A percentile compares a stretch with the other conserved stretches of the same genome.
These are phyloP conservation scores for Geranomyces variabilis DNA, from an alignment of 192 early-diverging fungal species.

Conservation along the genomic window DNA sequence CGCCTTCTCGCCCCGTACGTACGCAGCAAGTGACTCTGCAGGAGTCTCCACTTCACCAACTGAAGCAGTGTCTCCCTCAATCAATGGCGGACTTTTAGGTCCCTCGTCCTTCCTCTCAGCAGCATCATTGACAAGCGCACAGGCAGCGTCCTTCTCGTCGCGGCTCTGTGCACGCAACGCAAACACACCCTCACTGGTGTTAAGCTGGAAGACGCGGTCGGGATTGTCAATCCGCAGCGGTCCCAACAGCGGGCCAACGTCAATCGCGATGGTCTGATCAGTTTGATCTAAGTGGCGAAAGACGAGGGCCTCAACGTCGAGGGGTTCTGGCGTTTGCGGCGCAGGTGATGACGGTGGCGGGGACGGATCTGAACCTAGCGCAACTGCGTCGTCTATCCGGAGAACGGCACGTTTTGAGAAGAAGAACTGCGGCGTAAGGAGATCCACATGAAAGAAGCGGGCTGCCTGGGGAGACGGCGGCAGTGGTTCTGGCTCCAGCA, in stretches of 20 bases:
- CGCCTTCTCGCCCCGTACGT: too few species aligned
- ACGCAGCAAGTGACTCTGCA: too few species aligned
- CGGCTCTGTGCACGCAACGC: constrained; percentile 1
- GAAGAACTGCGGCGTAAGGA: constrained; percentile 24
- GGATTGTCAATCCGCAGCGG: constrained; percentile 1
- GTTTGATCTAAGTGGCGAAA: neutral
- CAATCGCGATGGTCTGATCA: constrained; percentile 8
- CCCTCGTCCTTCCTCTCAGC: neutral
- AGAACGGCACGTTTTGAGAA: constrained; percentile 3
- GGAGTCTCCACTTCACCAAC: too few species aligned
- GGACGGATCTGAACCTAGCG: neutral
- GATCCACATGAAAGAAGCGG: too few species aligned
- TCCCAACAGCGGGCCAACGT: constrained; percentile 16
- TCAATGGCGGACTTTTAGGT: neutral
- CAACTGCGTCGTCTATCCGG: too few species aligned
- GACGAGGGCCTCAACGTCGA: too few species aligned
- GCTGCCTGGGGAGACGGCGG: too few species aligned
- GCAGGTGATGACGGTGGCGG: too few species aligned
- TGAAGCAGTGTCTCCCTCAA: neutral
- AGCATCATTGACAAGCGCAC: neutral
- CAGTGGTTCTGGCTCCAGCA: too few species aligned
- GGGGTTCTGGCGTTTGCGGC: too few species aligned
- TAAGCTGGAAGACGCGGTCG: constrained; percentile 19
- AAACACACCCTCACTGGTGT: constrained; percentile 2
- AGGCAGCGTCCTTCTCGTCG: constrained; percentile 3